Evolutionary conservation across 73 alveolate species (phyloP), one percentile per base, ranked within the genome.

Genomic region (Paramecium sexaurelia): DNA sequence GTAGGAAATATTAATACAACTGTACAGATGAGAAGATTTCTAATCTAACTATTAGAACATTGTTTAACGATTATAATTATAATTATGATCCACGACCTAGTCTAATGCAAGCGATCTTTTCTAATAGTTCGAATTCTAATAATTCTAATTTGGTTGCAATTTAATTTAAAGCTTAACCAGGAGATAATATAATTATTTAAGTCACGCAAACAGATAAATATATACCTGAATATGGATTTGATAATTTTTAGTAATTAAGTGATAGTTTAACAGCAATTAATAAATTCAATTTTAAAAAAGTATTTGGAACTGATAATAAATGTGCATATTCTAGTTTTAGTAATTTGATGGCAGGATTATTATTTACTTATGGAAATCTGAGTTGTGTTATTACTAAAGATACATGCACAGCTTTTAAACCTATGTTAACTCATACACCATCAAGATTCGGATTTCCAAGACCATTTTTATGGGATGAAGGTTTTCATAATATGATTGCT

Each of bases 401-500:
- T 36, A 88, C 27, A 41, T 88, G 94, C 29, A 2, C 33, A 41
- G 82, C 69, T 3, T 24, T 39, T 40, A 41, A 68, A 22, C 84
- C 91, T 2, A 43, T 88, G 57, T 97, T 98, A 85, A 94, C 98
- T 24, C 99, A 97, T 7, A 95, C 98, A 19, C 99, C 99, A 1
- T 86, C 97, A 45, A 92, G 99, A 24, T 91, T 99, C 24, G 96
- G 94, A 75, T 97, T 97, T 88, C 99, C 99, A 10, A 55, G 99
- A 55, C 99, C 99, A 6, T 98, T 98, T 94, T 90, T 98, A 69
- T 98, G 99, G 99, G 99, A 98, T 94, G 99, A 98, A 94, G 99
- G 99, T 11, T 98, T 98, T 85, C 99, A 98, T 84, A 93, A 96
- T 51, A 71, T 95, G 91, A 92, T 98, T 32, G 93, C 97, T 22